Conservation (phyloP, 768 basidiomycete genomes). For the Agaricus sinodeliciosus region DNA sequence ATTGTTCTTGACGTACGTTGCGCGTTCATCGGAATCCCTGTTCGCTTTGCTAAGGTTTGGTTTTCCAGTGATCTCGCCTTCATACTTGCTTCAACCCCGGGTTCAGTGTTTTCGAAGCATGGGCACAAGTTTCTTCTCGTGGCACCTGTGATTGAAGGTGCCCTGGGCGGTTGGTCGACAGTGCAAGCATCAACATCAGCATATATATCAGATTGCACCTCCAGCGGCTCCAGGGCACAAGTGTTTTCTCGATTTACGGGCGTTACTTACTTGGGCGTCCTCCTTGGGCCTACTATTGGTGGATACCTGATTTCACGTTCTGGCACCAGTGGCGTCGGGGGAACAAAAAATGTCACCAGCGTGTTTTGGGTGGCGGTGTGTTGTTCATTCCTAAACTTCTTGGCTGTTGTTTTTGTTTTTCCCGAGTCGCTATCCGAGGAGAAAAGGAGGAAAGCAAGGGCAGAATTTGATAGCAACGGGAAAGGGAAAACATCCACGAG, state of each 20-base stretch:
- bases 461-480: constrained; percentile 16
- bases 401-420: constrained; percentile 65
- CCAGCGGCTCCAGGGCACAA: constrained; percentile 70
- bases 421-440: constrained; percentile 51
- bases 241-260: constrained; percentile 74
- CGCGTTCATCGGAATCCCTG: neutral
- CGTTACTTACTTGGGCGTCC: constrained; percentile 69
- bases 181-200: constrained; percentile 73
- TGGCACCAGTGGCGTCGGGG: constrained; percentile 3
- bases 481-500: constrained; percentile 17
- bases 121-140: constrained; percentile 73
- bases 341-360: constrained; percentile 29
- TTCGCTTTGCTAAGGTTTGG: neutral
- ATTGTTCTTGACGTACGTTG: constrained; percentile 30
- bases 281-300: constrained; percentile 74
- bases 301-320: constrained; percentile 41
- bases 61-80: constrained; percentile 70
- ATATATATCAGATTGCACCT: constrained; percentile 81
- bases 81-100: constrained; percentile 70
- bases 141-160: constrained; percentile 77
- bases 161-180: constrained; percentile 79
- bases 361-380: constrained; percentile 43
- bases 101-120: constrained; percentile 52
- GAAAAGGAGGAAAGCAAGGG: constrained; percentile 27
- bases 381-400: constrained; percentile 43